Evolutionary conservation across 1,139 yeast species (phyloP).

Genomic region (Zygoascus sp.): DNA sequence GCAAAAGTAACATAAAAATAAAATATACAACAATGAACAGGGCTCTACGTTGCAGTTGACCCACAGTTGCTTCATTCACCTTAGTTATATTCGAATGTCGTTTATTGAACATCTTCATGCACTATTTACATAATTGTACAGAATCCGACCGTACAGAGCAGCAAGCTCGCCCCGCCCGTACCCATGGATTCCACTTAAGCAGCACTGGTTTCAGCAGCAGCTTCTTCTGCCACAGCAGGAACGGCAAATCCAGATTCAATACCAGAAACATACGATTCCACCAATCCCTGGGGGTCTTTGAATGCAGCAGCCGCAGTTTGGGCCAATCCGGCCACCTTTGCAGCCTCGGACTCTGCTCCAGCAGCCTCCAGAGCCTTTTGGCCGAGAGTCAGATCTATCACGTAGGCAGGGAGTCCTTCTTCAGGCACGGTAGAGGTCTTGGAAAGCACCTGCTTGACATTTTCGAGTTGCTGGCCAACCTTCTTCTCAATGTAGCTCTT

Average conservation of each 20-base stretch:
- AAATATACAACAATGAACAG: too few species aligned
- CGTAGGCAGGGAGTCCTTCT: constrained; percentile 6
- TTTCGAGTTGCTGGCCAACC: neutral
- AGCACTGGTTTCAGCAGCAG: neutral
- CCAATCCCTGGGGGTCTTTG: constrained; percentile 3
- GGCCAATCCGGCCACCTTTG: constrained; percentile 1
- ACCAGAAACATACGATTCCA: neutral
- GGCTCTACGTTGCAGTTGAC: neutral
- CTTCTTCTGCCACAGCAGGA: neutral
- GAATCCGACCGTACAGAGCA: too few species aligned
- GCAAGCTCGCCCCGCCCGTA: too few species aligned
- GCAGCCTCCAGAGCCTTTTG: neutral
- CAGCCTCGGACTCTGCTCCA: constrained; percentile 1
- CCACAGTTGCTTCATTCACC: too few species aligned
- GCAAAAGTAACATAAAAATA: too few species aligned
- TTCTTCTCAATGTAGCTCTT: constrained; percentile 1
- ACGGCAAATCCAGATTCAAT: neutral
- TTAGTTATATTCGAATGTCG: neutral
- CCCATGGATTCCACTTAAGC: too few species aligned
- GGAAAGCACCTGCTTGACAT: neutral
- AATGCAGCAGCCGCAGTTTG: neutral
- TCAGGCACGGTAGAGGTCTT: neutral
- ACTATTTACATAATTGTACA: constrained; percentile 2
- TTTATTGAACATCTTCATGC: neutral
- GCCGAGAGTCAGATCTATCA: constrained; percentile 10